Evolutionary conservation across 345 rosid genomes (phyloP).

Genomic region (Acer yangbiense): DNA sequence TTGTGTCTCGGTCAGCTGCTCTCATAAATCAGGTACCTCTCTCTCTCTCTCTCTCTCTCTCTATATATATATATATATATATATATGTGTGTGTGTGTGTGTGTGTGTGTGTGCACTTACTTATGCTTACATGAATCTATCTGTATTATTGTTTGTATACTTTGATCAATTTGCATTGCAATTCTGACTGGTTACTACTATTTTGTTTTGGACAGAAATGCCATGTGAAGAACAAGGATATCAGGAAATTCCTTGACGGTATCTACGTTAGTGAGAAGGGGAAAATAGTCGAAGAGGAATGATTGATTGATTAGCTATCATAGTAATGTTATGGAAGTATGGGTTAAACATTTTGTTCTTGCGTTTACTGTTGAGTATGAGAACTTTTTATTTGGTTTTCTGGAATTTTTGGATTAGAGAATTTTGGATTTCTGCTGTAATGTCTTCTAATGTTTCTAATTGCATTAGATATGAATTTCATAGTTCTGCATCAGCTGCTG

Average conservation of each 20-base stretch:
- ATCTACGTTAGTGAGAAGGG: constrained; percentile 66
- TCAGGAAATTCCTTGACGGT: constrained; percentile 67
- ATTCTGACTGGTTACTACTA: neutral
- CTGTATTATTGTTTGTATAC: neutral
- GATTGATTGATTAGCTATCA: constrained; percentile 36
- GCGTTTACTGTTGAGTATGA: constrained; percentile 6
- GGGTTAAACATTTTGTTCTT: neutral
- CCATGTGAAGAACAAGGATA: constrained; percentile 70
- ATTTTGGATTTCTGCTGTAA: constrained; percentile 13
- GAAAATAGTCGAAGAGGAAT: constrained; percentile 46
- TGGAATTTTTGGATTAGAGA: constrained; percentile 1
- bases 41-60: neutral
- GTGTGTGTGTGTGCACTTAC: neutral
- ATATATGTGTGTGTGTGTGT: too few relatives aligned
- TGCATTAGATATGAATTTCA: neutral
- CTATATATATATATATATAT: too few relatives aligned
- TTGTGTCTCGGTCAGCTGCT: constrained; percentile 63
- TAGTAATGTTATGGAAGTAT: neutral
- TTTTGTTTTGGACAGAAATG: constrained; percentile 52
- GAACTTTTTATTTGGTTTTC: neutral
- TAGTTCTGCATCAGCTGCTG: neutral
- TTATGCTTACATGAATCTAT: neutral
- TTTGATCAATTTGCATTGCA: neutral
- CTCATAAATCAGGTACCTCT: constrained; percentile 55
- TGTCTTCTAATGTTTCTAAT: neutral